Evolutionary conservation across 345 rosid species (phyloP).

Genomic region (Sapria himalayana): DNA sequence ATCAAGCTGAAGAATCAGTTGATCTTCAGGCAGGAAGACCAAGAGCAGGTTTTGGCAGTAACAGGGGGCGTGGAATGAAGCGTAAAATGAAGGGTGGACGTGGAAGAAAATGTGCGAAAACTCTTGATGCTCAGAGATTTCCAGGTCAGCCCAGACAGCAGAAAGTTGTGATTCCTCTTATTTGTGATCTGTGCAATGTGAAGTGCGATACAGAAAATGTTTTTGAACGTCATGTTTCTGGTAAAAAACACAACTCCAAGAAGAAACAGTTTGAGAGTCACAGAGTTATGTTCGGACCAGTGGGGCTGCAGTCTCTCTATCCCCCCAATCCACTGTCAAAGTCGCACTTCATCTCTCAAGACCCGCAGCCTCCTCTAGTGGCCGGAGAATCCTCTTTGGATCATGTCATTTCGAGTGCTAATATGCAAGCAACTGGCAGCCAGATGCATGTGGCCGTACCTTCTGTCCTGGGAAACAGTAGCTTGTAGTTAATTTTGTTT

Average conservation of each 20-base stretch:
- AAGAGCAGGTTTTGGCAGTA: constrained; percentile 4
- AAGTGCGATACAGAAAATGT: constrained; percentile 17
- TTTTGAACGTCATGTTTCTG: constrained; percentile 18
- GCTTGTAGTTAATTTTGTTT: no score
- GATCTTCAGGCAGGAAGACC: constrained; percentile 5
- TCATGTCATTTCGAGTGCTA: no score
- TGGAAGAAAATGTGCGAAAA: constrained; percentile 9
- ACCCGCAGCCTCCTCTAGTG: constrained; percentile 5
- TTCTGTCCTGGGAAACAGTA: no score
- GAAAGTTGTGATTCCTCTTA: constrained; percentile 14
- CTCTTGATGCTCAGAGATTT: constrained; percentile 4
- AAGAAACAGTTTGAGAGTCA: constrained; percentile 14
- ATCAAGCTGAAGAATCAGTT: constrained; percentile 1
- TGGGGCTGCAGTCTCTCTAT: constrained; percentile 17
- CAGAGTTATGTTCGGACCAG: constrained; percentile 13
- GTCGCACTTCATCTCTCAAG: constrained; percentile 6
- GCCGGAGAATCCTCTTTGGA: no score
- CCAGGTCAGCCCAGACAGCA: constrained; percentile 10
- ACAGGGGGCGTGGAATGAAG: constrained; percentile 9
- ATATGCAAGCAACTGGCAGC: no score
- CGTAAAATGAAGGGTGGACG: constrained; percentile 12
- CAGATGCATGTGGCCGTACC: no score
- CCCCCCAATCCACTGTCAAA: constrained; percentile 14
- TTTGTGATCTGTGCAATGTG: constrained; percentile 19
- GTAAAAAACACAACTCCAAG: constrained; percentile 20